phyloP scores from a whole-genome alignment of 371 early-diverging fungal genomes.

The Mortierella sp. region DNA sequence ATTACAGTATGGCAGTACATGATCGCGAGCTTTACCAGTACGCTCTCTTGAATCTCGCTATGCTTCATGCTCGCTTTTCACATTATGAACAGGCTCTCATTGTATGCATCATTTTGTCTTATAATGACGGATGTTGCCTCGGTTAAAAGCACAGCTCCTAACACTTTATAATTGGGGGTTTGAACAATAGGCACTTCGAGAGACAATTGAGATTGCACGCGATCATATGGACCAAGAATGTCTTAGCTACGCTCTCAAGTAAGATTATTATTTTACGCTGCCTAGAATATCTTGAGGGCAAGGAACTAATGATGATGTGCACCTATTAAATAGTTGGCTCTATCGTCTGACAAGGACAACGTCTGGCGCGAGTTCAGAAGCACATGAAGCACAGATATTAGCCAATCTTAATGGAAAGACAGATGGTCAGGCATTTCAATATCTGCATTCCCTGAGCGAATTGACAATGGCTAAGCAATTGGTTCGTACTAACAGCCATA shows the following conservation, averaged over 20 bases:
- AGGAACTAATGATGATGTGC: not conserved
- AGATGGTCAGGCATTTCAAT: constrained; percentile 36
- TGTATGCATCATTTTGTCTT: constrained; percentile 18
- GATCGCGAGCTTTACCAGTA: constrained; percentile 55
- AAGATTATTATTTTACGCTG: not conserved
- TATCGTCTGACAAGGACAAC: constrained; percentile 46
- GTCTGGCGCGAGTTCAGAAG: constrained; percentile 9
- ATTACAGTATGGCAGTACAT: constrained; percentile 25
- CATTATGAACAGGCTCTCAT: constrained; percentile 55
- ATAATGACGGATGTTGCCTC: not conserved
- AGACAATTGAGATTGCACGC: constrained; percentile 59
- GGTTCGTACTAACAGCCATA: constrained; percentile 15
- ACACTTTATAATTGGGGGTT: not conserved
- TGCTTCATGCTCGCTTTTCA: constrained; percentile 57
- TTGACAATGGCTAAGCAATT: constrained; percentile 37
- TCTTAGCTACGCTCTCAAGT: constrained; percentile 60
- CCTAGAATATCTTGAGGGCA: not conserved
- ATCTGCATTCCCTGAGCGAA: constrained; percentile 52
- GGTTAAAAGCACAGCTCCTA: not conserved
- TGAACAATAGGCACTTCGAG: constrained; percentile 46
- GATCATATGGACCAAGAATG: constrained; percentile 57
- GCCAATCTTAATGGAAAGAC: constrained; percentile 37
- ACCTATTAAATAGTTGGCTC: constrained; percentile 46
- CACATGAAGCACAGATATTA: constrained; percentile 44
- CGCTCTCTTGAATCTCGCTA: constrained; percentile 58